Evolutionary conservation across 2,329 filamentous ascomycete genomes (phyloP).

Genomic region (Lasiodiplodia sp.): DNA sequence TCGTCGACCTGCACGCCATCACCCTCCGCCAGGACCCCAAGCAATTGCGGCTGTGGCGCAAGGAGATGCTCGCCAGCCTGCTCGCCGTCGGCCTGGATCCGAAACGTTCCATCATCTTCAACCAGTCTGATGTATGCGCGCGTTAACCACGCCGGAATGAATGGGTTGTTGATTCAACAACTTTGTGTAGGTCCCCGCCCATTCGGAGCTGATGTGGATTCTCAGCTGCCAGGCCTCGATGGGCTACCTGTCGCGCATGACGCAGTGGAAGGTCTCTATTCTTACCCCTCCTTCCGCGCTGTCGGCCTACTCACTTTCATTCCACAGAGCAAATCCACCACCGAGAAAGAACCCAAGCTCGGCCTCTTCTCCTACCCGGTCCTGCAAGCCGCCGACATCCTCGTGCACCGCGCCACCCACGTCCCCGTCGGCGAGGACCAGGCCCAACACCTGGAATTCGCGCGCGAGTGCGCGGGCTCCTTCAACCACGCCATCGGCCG

Average conservation of each 20-base stretch:
- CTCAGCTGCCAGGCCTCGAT: conserved; percentile 89
- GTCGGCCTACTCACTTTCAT: neutral
- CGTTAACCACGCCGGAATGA: neutral
- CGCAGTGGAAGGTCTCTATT: conserved; percentile 87
- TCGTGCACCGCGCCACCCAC: conserved; percentile 88
- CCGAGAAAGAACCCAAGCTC: conserved; percentile 73
- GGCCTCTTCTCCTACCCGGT: conserved; percentile 97
- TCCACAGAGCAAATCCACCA: conserved; percentile 73
- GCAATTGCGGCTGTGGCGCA: conserved; percentile 69
- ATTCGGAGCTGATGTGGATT: conserved; percentile 96
- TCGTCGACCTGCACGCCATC: conserved; percentile 94
- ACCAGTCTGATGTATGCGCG: conserved; percentile 73
- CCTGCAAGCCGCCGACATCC: conserved; percentile 90
- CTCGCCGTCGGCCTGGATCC: conserved; percentile 86
- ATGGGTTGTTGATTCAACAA: conserved; percentile 1
- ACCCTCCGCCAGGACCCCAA: conserved; percentile 74
- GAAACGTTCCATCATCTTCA: conserved; percentile 78
- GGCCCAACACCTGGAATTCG: conserved; percentile 90
- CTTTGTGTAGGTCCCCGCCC: conserved; percentile 68
- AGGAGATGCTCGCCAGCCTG: conserved; percentile 79
- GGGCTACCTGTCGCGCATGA: conserved; percentile 97
- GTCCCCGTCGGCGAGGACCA: conserved; percentile 98
- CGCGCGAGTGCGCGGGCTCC: conserved; percentile 81
- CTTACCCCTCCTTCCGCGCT: neutral
- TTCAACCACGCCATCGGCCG: conserved; percentile 85